Evolutionary conservation across 768 basidiomycete genomes (phyloP).

Genomic region (Collybia nuda): DNA sequence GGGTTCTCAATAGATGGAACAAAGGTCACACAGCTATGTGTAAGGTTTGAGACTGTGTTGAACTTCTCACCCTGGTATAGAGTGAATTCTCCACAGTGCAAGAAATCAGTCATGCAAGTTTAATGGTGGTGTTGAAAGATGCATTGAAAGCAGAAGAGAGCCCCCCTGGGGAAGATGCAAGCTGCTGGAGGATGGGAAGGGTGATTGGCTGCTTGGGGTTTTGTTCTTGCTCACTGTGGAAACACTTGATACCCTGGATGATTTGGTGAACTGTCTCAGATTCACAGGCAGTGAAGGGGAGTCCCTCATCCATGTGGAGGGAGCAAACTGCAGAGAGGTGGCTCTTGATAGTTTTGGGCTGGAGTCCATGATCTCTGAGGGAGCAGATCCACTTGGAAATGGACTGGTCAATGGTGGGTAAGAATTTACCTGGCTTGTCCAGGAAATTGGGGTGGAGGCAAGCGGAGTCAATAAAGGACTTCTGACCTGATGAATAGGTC

Average conservation of each 20-base stretch:
- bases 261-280: constrained; percentile 25
- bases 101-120: constrained; percentile 16
- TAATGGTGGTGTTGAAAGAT: constrained; percentile 16
- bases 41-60: constrained; percentile 1
- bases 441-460: constrained; percentile 13
- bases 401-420: constrained; percentile 14
- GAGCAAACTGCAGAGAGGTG: constrained; percentile 22
- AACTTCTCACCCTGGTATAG: not conserved
- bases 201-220: constrained; percentile 24
- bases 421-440: constrained; percentile 9
- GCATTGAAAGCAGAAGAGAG: no score
- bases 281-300: constrained; percentile 22
- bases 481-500: constrained; percentile 23
- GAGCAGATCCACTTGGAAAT: constrained; percentile 19
- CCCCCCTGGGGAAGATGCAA: constrained; percentile 5
- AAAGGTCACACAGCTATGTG: no score
- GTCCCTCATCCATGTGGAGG: constrained; percentile 28
- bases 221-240: constrained; percentile 21
- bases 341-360: constrained; percentile 18
- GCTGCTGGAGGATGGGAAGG: constrained; percentile 19
- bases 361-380: constrained; percentile 12
- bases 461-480: constrained; percentile 26
- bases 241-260: constrained; percentile 30
- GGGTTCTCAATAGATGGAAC: constrained; percentile 20
- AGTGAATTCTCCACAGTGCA: constrained; percentile 2